Evolutionary conservation across 2,329 filamentous ascomycete genomes (phyloP).

Genomic region (Knufia fluminis): DNA sequence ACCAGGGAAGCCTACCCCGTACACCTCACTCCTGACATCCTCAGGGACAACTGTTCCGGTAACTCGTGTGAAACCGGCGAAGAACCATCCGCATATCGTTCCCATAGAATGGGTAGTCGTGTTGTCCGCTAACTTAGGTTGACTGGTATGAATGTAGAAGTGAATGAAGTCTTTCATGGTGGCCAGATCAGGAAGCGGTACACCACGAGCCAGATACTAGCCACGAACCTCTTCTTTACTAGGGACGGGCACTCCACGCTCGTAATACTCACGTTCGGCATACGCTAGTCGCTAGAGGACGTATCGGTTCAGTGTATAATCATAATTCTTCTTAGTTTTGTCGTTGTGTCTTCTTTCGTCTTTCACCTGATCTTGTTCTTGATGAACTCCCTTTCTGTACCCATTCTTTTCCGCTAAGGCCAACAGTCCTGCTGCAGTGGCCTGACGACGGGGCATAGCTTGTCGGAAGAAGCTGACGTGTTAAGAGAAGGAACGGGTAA

Average conservation of each 20-base stretch:
- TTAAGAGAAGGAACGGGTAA: too few species aligned
- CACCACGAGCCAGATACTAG: neutral
- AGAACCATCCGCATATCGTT: constrained; percentile 9
- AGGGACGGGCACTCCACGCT: neutral
- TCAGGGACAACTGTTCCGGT: constrained; percentile 10
- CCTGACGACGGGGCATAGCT: neutral
- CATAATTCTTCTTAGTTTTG: neutral
- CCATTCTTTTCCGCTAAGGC: neutral
- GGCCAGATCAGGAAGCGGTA: neutral
- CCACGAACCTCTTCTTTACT: neutral
- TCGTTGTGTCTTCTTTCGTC: neutral
- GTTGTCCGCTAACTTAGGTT: neutral
- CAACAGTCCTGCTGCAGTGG: neutral
- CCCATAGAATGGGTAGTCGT: neutral
- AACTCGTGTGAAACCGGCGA: constrained; percentile 12
- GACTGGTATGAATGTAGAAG: constrained; percentile 7
- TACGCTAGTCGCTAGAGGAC: neutral
- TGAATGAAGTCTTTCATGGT: constrained; percentile 1
- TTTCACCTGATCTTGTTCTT: neutral
- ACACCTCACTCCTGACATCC: constrained; percentile 16
- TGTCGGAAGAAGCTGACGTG: too few species aligned
- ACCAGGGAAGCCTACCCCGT: constrained; percentile 12
- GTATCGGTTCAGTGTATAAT: neutral
- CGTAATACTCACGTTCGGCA: neutral
- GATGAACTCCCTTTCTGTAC: neutral